phyloP scores from a whole-genome alignment of 2,329 filamentous ascomycete genomes.

The Plectosphaerella plurivora region DNA sequence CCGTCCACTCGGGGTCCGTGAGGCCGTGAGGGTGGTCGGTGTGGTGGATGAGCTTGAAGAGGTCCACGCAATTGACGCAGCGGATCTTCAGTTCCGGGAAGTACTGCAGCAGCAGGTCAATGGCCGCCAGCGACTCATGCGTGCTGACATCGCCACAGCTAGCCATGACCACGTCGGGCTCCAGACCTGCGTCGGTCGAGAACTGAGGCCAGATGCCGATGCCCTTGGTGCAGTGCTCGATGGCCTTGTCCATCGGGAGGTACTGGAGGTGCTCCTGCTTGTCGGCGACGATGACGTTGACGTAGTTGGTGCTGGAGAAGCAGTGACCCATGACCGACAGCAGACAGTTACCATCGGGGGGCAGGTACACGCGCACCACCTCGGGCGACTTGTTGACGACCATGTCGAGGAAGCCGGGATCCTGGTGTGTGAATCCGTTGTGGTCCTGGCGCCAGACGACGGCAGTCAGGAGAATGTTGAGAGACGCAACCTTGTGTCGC shows the following conservation, averaged over 20 bases:
- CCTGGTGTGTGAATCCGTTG: slow-evolving; percentile 80
- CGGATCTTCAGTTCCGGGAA: slow-evolving; percentile 71
- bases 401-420: slow-evolving; percentile 75
- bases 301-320: slow-evolving; percentile 68
- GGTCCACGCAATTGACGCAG: slow-evolving; percentile 75
- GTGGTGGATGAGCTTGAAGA: slow-evolving; percentile 73
- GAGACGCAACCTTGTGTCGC: slow-evolving; percentile 67
- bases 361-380: slow-evolving; percentile 76
- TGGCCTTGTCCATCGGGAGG: slow-evolving; percentile 66
- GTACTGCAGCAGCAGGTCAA: slow-evolving; percentile 66
- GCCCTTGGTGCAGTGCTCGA: slow-evolving; percentile 74
- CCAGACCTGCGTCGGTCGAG: slow-evolving; percentile 61
- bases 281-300: slow-evolving; percentile 76
- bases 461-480: slow-evolving; percentile 75
- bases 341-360: slow-evolving; percentile 74
- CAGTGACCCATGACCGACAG: slow-evolving; percentile 75
- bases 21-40: slow-evolving; percentile 71
- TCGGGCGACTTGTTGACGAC: slow-evolving; percentile 77
- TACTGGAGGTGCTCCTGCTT: slow-evolving; percentile 77
- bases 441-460: slow-evolving; percentile 81
- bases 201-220: slow-evolving; percentile 76
- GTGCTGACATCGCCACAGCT: slow-evolving; percentile 72
- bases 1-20: slow-evolving; percentile 58
- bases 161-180: slow-evolving; percentile 74
- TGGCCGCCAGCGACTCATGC: slow-evolving; percentile 69